These are phyloP conservation scores for Penicillium crustosum DNA, from an alignment of 2,329 filamentous ascomycete genomes.

Conservation along the genomic window DNA sequence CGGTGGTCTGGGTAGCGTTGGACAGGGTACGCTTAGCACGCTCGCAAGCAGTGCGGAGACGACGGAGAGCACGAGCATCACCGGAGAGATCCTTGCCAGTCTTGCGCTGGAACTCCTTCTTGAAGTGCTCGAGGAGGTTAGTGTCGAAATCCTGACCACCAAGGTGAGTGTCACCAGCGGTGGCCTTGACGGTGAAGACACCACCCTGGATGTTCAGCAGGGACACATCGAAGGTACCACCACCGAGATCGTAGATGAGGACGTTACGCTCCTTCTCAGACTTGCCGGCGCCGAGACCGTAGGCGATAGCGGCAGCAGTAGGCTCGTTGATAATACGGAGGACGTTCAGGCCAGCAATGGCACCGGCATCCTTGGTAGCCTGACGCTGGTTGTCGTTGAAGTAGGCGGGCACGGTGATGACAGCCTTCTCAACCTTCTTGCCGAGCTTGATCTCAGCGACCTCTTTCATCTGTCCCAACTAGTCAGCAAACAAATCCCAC, in stretches of 20 bases:
- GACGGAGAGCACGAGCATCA: constrained; percentile 88
- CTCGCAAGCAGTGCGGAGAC: constrained; percentile 96
- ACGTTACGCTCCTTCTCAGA: constrained; percentile 98
- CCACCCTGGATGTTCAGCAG: constrained; percentile 98
- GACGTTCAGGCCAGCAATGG: constrained; percentile 94
- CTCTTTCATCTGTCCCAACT: constrained; percentile 83
- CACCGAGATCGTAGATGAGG: constrained; percentile 99
- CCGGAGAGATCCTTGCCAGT: constrained; percentile 75
- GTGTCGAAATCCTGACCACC: constrained; percentile 97
- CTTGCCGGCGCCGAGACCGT: constrained; percentile 94
- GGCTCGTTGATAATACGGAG: constrained; percentile 99
- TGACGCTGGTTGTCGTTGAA: constrained; percentile 99
- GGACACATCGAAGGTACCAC: constrained; percentile 99
- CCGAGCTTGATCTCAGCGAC: constrained; percentile 97
- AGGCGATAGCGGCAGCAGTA: constrained; percentile 95
- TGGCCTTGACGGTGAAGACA: constrained; percentile 99
- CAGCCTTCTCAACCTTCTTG: constrained; percentile 98
- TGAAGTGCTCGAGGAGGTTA: constrained; percentile 93
- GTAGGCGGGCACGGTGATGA: constrained; percentile 98
- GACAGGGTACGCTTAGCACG: constrained; percentile 99
- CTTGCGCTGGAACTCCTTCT: constrained; percentile 86
- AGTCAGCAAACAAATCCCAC: constrained; percentile 21
- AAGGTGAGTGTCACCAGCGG: constrained; percentile 94
- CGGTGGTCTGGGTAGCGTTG: constrained; percentile 93
- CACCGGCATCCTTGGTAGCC: constrained; percentile 98